These are phyloP conservation scores for Trichoderma virens DNA, from an alignment of 495 filamentous ascomycete genomes.

Conservation along the genomic window DNA sequence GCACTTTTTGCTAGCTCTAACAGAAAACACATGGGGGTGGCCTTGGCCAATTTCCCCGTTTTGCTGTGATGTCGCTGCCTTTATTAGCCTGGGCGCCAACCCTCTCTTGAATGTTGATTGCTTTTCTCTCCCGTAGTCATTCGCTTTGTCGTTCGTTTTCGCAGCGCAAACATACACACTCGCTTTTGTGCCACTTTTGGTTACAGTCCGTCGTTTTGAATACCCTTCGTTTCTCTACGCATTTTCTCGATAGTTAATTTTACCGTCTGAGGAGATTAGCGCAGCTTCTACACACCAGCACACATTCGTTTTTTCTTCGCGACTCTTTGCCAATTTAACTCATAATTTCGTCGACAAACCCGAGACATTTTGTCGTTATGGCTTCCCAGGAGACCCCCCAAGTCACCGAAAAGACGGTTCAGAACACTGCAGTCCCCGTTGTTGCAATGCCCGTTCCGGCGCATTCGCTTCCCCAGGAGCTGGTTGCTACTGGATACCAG, in stretches of 20 bases:
- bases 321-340: background rate
- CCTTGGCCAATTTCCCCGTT: background rate
- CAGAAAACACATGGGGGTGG: background rate
- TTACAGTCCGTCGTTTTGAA: background rate
- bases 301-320: background rate
- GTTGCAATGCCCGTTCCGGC: background rate
- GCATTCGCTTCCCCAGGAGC: background rate
- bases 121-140: background rate
- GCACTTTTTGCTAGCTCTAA: background rate
- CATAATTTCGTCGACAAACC: no score
- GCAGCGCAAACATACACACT: background rate
- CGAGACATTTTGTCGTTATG: background rate
- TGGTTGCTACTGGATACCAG: background rate
- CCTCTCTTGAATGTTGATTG: background rate
- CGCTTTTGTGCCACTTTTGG: background rate
- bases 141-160: background rate
- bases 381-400: background rate
- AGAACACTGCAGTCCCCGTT: background rate
- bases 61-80: background rate
- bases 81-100: background rate
- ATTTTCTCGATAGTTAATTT: no score
- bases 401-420: background rate
- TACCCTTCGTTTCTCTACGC: no score
- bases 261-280: no score
- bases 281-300: no score